Evolutionary conservation across 371 early-diverging fungal genomes (phyloP), one percentile per base, ranked within the genome.

Genomic region (Mucor plumbeus): DNA sequence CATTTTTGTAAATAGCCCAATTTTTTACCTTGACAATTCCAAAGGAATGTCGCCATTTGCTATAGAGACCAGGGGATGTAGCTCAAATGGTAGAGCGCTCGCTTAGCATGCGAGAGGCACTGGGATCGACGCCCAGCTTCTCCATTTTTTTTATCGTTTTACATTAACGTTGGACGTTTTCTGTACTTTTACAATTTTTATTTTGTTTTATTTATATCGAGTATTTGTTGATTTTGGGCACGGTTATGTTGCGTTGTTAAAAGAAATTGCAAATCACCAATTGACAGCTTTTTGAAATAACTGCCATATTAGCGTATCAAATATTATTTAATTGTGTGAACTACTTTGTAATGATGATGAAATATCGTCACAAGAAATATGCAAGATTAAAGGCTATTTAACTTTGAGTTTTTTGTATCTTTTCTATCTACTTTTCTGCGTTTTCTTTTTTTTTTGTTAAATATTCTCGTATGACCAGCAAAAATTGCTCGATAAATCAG

Each of bases 31-130:
- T 71, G n/a, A 63, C 64, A 15, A 62, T 3, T 5, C 59, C 57
- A 8, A 54, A 0, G n/a, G 58, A n/a, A 13, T 39, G 62, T 3
- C 61, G 44, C 70, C 70, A 69, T 2, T 39, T n/a, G 38, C 65
- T 19, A 15, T 64, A 69, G 15, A 43, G 57, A 8, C 15, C 7
- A 26, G 26, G 26, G 26, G 26, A 26, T 26, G 26, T 26, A 26
- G 26, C 26, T 26, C 26, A 26, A 26, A 26, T 26, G 26, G 26
- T 26, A 26, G 26, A 26, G 26, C 26, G 26, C 26, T 26, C 26
- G 26, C 26, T 26, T 26, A 26, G 26, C 26, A 26, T 26, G 26
- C 26, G 26, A 26, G 26, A 26, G 26, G 26, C 26, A 26, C 26
- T 26, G 26, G 26, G 26, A 26, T 26, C 26, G 26, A 26, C 26